Conservation (phyloP, 2,329 filamentous ascomycete species). For the Monilinia fructicola region DNA sequence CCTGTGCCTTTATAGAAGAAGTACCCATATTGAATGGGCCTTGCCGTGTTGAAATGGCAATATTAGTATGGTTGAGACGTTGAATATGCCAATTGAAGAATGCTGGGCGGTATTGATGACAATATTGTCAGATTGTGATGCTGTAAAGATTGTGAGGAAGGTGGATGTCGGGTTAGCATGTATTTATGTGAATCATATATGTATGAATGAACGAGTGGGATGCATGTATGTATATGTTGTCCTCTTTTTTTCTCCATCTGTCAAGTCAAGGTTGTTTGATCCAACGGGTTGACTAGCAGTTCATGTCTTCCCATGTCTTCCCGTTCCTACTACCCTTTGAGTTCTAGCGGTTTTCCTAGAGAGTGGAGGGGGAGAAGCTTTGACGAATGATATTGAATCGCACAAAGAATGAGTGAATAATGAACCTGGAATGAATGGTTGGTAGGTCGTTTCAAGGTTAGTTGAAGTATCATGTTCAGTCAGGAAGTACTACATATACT, state of each 20-base stretch:
- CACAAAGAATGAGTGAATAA: not conserved
- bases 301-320: too few relatives aligned
- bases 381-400: not conserved
- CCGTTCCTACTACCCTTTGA: too few relatives aligned
- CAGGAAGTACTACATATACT: too few relatives aligned
- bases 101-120: not conserved
- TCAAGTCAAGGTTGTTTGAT: conserved; percentile 1
- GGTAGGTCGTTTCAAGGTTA: too few relatives aligned
- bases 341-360: too few relatives aligned
- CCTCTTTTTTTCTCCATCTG: not conserved
- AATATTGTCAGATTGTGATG: conserved; percentile 1
- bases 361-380: conserved; percentile 8
- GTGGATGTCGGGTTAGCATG: not conserved
- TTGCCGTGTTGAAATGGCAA: conserved; percentile 23
- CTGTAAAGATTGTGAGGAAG: not conserved
- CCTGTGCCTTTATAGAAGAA: conserved; percentile 12
- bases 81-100: not conserved
- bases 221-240: not conserved
- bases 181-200: conserved; percentile 6
- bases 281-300: too few relatives aligned
- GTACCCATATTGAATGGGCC: conserved; percentile 26
- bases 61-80: conserved; percentile 8
- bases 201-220: conserved; percentile 17
- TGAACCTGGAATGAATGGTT: too few relatives aligned
- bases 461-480: too few relatives aligned